These are phyloP conservation scores for Penicillium sp. DNA, from an alignment of 2,329 filamentous ascomycete genomes.

Conservation along the genomic window DNA sequence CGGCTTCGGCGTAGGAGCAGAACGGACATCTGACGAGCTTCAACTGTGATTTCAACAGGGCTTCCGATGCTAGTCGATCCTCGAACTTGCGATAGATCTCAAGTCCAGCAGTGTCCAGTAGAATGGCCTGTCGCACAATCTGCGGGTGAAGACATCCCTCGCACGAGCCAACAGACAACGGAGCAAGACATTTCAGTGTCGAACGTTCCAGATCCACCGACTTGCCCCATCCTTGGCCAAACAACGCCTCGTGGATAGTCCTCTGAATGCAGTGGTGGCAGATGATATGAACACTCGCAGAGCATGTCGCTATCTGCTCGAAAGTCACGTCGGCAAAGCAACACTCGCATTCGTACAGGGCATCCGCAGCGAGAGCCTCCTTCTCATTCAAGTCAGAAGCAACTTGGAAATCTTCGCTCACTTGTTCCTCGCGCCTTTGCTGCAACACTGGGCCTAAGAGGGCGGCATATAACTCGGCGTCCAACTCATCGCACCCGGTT, in stretches of 20 bases:
- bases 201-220: slow-evolving; percentile 70
- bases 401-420: slow-evolving; percentile 36
- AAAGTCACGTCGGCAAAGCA: slow-evolving; percentile 49
- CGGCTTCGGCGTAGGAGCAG: slow-evolving; percentile 85
- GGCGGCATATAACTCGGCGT: slow-evolving; percentile 40
- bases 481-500: slow-evolving; percentile 45
- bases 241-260: slow-evolving; percentile 80
- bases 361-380: slow-evolving; percentile 42
- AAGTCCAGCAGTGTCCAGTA: slow-evolving; percentile 64
- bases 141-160: slow-evolving; percentile 67
- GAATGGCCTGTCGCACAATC: slow-evolving; percentile 70
- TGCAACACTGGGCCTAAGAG: slow-evolving; percentile 40
- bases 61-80: slow-evolving; percentile 72
- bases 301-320: slow-evolving; percentile 49
- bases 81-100: slow-evolving; percentile 75
- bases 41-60: slow-evolving; percentile 67
- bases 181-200: slow-evolving; percentile 79
- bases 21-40: slow-evolving; percentile 83
- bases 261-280: slow-evolving; percentile 73
- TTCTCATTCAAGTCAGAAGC: slow-evolving; percentile 45
- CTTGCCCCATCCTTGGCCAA: slow-evolving; percentile 86
- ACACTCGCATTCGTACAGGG: slow-evolving; percentile 50
- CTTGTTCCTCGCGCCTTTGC: slow-evolving; percentile 37
- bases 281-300: slow-evolving; percentile 44
- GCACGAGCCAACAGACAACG: slow-evolving; percentile 65